phyloP scores from a whole-genome alignment of 208 protist species.

The Acanthamoeba triangularis region DNA sequence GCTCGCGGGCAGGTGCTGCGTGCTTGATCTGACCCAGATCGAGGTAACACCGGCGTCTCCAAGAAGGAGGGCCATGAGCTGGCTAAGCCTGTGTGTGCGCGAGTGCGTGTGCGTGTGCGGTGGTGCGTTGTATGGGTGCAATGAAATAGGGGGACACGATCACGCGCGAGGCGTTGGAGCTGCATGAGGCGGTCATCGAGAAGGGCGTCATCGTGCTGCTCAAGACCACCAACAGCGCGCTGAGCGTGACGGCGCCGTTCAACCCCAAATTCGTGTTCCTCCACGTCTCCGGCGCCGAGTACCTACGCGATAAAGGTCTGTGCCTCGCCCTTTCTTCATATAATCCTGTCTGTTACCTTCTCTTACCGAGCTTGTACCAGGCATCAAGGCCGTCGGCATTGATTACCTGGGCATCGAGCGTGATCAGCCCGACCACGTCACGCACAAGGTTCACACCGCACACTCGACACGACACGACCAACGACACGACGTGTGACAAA shows the following conservation, averaged over 20 bases:
- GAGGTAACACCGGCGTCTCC: neutral
- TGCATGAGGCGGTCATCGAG: neutral
- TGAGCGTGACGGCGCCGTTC: neutral
- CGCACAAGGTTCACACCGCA: neutral
- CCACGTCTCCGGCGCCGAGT: neutral
- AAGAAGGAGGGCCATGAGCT: neutral
- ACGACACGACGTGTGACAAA: neutral
- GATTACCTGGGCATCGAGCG: constrained; percentile 64
- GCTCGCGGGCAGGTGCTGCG: neutral
- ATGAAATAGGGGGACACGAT: neutral
- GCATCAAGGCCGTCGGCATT: constrained; percentile 36
- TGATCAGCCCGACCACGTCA: constrained; percentile 16
- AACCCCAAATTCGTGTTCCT: constrained; percentile 54
- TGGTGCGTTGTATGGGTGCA: neutral
- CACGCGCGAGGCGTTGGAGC: neutral
- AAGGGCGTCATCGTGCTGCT: constrained; percentile 27
- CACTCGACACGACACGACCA: neutral
- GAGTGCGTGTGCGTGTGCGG: neutral
- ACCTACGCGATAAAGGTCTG: neutral
- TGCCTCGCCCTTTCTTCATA: neutral
- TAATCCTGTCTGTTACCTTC: neutral
- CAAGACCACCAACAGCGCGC: constrained; percentile 18
- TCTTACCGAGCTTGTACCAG: too few relatives aligned
- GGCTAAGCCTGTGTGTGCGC: neutral
- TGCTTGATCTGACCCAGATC: constrained; percentile 3